These are phyloP conservation scores for Guadua angustifolia DNA, from an alignment of 176 grass and related monocot species.

Conservation along the genomic window DNA sequence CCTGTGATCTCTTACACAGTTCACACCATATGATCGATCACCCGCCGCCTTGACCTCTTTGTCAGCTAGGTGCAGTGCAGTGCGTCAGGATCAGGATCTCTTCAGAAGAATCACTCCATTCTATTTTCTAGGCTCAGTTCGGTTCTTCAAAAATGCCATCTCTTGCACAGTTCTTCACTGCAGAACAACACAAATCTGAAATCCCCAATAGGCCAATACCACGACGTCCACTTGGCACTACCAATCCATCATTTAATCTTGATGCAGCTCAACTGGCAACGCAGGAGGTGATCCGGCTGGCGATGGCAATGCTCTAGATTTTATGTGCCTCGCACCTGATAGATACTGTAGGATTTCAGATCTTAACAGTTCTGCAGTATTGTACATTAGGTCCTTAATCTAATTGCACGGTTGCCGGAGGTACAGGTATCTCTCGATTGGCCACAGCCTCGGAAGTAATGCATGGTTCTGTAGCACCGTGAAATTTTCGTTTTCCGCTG, in stretches of 20 bases:
- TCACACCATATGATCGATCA: conserved; percentile 24
- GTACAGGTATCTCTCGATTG: neutral
- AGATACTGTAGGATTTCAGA: neutral
- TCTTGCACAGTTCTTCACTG: neutral
- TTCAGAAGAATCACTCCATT: conserved; percentile 1
- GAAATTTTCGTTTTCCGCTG: neutral
- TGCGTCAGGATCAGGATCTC: conserved; percentile 20
- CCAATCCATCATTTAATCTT: neutral
- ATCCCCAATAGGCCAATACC: neutral
- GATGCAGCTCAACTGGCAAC: neutral
- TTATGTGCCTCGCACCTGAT: neutral
- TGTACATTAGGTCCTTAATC: neutral
- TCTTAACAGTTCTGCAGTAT: neutral
- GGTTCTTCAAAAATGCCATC: neutral
- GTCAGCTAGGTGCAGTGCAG: neutral
- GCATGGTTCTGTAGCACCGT: neutral
- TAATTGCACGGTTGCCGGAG: neutral
- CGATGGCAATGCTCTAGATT: neutral
- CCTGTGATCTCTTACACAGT: neutral
- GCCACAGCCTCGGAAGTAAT: neutral
- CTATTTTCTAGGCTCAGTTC: neutral
- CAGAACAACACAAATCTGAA: neutral
- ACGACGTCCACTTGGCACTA: neutral
- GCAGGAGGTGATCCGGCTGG: neutral
- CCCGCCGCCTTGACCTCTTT: neutral